A percentile compares a stretch with the other conserved stretches of the same genome.
phyloP scores from a whole-genome alignment of 768 basidiomycete genomes.

The Boletellus sp. region DNA sequence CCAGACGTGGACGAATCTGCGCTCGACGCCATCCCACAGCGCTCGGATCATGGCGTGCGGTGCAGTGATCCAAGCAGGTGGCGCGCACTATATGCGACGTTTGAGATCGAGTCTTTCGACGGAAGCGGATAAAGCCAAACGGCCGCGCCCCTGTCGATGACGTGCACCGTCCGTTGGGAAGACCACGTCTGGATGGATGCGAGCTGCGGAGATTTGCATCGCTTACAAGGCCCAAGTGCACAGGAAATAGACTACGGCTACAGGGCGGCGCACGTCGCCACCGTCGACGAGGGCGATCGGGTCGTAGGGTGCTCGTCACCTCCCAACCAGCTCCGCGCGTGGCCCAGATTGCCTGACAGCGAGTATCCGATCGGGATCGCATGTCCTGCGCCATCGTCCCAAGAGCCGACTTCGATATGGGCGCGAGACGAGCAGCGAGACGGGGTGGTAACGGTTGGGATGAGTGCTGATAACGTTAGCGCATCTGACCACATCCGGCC shows the following conservation, averaged over 20 bases:
- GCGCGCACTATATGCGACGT: background rate
- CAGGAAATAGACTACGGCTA: background rate
- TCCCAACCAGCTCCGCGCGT: slow-evolving; percentile 2
- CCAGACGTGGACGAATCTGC: too few relatives aligned
- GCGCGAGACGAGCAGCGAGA: too few relatives aligned
- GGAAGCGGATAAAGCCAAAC: background rate
- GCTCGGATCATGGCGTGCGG: background rate
- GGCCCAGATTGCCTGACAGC: background rate
- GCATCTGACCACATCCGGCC: background rate
- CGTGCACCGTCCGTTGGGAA: background rate
- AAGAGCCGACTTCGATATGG: background rate
- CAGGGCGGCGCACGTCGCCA: background rate
- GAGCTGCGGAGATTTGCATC: background rate
- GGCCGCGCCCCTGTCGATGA: background rate
- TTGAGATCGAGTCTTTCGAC: background rate
- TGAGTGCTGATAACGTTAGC: background rate
- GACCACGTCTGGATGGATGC: background rate
- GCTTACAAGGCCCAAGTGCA: background rate
- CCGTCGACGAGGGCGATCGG: too few relatives aligned
- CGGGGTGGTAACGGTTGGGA: too few relatives aligned
- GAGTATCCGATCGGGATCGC: background rate
- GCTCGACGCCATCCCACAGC: background rate
- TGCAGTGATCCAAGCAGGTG: slow-evolving; percentile 1
- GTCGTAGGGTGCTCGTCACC: too few relatives aligned
- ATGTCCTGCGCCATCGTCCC: background rate